phyloP scores from a whole-genome alignment of 441 rosid species.

The Erodium chrysanthum region DNA sequence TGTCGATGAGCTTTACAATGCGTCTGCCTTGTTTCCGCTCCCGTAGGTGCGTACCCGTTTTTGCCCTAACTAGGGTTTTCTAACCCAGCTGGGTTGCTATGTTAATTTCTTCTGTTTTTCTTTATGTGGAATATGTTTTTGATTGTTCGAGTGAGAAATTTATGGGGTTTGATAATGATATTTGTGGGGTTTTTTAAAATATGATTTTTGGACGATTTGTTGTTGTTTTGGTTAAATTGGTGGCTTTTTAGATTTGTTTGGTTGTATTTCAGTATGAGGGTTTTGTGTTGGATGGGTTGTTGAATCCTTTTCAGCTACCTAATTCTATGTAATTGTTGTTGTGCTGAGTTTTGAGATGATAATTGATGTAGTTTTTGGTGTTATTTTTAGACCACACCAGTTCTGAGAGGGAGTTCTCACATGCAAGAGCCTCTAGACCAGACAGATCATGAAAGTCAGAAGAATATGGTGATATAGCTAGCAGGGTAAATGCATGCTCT shows the following conservation, averaged over 20 bases:
- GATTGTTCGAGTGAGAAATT: slow-evolving; percentile 10
- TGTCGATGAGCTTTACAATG: slow-evolving; percentile 32
- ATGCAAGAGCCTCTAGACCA: slow-evolving; percentile 32
- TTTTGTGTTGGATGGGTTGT: slow-evolving; percentile 3
- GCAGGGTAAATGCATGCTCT: slow-evolving; percentile 16
- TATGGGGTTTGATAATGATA: background rate
- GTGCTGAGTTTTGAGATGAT: slow-evolving; percentile 6
- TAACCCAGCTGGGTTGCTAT: background rate
- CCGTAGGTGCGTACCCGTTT: slow-evolving; percentile 40
- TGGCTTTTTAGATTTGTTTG: background rate
- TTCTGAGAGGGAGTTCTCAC: slow-evolving; percentile 28
- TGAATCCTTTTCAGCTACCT: slow-evolving; percentile 9
- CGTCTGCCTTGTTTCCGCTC: slow-evolving; percentile 28
- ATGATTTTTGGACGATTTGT: background rate
- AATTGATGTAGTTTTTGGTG: slow-evolving; percentile 21
- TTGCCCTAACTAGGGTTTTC: slow-evolving; percentile 25
- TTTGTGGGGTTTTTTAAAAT: background rate
- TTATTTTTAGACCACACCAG: slow-evolving; percentile 32
- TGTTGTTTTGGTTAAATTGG: background rate
- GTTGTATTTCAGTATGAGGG: slow-evolving; percentile 1
- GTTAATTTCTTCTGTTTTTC: background rate
- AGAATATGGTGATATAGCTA: slow-evolving; percentile 38
- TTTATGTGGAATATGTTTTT: background rate
- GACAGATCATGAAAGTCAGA: slow-evolving; percentile 26
- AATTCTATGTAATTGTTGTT: background rate